A percentile compares a stretch with the other conserved stretches of the same genome.
Conservation (phyloP, 345 rosid species). For the Hibiscus trionum region DNA sequence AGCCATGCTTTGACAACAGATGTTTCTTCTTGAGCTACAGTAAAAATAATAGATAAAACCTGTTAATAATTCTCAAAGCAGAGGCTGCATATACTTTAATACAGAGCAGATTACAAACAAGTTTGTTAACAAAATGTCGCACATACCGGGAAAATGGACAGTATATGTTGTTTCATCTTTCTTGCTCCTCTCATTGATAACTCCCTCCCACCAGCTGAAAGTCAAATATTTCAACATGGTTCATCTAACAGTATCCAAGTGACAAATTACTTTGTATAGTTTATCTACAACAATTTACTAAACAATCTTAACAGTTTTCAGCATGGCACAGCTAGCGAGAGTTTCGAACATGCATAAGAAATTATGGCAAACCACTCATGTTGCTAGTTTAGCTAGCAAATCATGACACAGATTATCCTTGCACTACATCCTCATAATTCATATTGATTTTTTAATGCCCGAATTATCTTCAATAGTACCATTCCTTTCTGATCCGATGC, state of each 20-base stretch:
- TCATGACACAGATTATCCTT: not conserved
- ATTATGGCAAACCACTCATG: no score
- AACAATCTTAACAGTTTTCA: not conserved
- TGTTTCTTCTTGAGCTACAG: constrained; percentile 63
- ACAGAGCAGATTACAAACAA: not conserved
- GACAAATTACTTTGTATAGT: not conserved
- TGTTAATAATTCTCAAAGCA: not conserved
- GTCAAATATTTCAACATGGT: constrained; percentile 2
- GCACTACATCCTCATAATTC: not conserved
- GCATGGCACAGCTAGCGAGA: not conserved
- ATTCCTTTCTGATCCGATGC: not conserved
- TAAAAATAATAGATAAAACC: constrained; percentile 10
- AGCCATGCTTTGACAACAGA: constrained; percentile 57
- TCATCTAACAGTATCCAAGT: not conserved
- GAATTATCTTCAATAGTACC: not conserved
- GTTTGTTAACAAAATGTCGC: not conserved
- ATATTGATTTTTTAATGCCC: not conserved
- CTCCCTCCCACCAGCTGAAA: constrained; percentile 94
- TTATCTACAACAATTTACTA: not conserved
- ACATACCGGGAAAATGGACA: constrained; percentile 69
- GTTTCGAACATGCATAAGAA: not conserved
- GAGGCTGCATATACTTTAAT: not conserved
- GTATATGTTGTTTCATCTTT: constrained; percentile 61
- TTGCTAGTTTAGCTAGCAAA: not conserved
- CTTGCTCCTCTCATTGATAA: constrained; percentile 70